phyloP scores from a whole-genome alignment of 352 stramenopile genomes.

The Pythium aquatile region DNA sequence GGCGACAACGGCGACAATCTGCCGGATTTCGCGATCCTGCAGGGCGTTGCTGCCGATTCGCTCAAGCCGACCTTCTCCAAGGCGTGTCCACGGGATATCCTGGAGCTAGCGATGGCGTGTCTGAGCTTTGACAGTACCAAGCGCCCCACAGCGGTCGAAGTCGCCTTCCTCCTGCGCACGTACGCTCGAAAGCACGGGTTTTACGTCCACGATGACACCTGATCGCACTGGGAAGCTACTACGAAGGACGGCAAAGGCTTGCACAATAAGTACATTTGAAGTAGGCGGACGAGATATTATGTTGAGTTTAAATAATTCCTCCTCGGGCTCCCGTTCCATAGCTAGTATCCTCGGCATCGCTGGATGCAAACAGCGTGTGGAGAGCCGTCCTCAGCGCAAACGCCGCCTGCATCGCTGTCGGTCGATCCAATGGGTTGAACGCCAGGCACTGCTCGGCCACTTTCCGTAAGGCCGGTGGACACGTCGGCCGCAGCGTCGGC shows the following conservation, averaged over 20 bases:
- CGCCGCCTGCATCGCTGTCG: conserved; percentile 23
- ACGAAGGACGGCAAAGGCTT: not conserved
- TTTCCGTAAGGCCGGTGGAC: conserved; percentile 15
- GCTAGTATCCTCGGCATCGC: not conserved
- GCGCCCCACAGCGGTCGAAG: conserved; percentile 22
- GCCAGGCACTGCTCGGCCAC: conserved; percentile 27
- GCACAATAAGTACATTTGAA: not conserved
- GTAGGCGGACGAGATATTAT: not conserved
- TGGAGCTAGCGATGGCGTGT: conserved; percentile 17
- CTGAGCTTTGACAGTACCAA: conserved; percentile 19
- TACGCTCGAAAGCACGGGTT: conserved; percentile 10
- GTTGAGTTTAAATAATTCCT: not conserved
- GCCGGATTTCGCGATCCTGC: conserved; percentile 35
- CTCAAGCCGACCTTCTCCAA: conserved; percentile 25
- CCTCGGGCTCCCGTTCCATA: not conserved
- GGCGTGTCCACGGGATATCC: conserved; percentile 18
- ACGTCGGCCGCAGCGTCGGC: conserved; percentile 21
- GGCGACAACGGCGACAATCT: conserved; percentile 28
- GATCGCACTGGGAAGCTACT: not conserved
- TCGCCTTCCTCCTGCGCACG: conserved; percentile 22
- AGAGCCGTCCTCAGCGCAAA: conserved; percentile 17
- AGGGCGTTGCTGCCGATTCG: conserved; percentile 29
- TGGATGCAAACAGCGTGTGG: not conserved
- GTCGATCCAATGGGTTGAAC: conserved; percentile 25
- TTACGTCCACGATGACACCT: conserved; percentile 7